A percentile compares a stretch with the other conserved stretches of the same genome.
These are phyloP conservation scores for Funneliformis mosseae DNA, from an alignment of 192 early-diverging fungal genomes.

Conservation along the genomic window DNA sequence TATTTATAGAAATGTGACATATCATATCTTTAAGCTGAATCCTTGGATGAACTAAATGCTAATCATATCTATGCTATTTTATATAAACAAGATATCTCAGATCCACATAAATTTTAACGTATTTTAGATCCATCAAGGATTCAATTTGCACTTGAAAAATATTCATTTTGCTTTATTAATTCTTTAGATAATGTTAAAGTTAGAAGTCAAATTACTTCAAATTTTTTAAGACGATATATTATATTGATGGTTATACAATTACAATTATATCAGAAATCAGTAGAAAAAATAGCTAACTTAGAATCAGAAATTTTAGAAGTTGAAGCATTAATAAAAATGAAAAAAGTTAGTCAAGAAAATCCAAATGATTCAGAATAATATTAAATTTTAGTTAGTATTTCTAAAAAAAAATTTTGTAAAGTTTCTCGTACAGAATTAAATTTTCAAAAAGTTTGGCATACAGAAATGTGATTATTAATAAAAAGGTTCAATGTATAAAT, in stretches of 20 bases:
- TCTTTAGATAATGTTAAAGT: background rate
- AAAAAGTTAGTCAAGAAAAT: no score
- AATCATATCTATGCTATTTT: constrained; percentile 1
- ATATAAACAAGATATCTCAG: background rate
- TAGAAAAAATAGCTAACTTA: background rate
- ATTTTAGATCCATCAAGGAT: background rate
- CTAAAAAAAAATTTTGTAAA: background rate
- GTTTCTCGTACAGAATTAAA: no score
- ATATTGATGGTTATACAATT: background rate
- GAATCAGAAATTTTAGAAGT: background rate
- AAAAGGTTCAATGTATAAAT: background rate
- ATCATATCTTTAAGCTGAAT: background rate
- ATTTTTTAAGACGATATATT: background rate
- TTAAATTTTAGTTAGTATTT: background rate
- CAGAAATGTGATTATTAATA: background rate
- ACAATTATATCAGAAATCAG: background rate
- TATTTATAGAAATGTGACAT: background rate
- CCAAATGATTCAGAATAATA: background rate
- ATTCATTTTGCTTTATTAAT: background rate
- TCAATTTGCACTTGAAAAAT: background rate
- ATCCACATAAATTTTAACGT: background rate
- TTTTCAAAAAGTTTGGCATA: background rate
- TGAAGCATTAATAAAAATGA: background rate
- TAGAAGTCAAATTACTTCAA: background rate
- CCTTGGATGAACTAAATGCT: constrained; percentile 4